Conservation (phyloP, 257 asterid genomes). For the Asclepias syriaca region DNA sequence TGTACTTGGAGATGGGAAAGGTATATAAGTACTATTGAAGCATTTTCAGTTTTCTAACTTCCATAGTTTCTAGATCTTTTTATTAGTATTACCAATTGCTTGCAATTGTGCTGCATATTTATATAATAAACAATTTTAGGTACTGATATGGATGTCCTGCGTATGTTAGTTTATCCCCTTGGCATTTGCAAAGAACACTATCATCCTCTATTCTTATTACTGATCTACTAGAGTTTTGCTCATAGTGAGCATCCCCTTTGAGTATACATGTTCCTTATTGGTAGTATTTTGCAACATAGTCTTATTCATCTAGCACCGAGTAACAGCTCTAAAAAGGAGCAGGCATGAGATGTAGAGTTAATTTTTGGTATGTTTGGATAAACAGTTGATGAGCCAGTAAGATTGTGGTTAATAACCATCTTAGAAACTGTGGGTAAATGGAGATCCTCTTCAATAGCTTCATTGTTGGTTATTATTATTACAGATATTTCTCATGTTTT, state of each 20-base stretch:
- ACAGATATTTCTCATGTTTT: too few relatives aligned
- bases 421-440: neutral
- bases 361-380: too few relatives aligned
- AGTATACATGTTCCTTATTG: neutral
- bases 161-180: neutral
- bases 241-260: neutral
- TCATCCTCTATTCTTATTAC: neutral
- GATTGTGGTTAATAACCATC: neutral
- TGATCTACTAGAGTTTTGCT: neutral
- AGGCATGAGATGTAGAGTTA: neutral
- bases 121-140: neutral
- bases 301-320: neutral
- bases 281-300: neutral
- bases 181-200: neutral
- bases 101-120: neutral
- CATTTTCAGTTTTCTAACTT: neutral
- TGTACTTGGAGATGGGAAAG: slow-evolving; percentile 92
- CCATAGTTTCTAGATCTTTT: neutral
- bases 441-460: neutral
- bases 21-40: slow-evolving; percentile 23
- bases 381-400: neutral
- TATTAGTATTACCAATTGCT: neutral
- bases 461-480: neutral
- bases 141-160: neutral
- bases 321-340: neutral